Percentiles rank a stretch among this genome's conserved stretches.
These are phyloP conservation scores for Pseudodiploospora longispora DNA, from an alignment of 2,329 filamentous ascomycete genomes.

Conservation along the genomic window DNA sequence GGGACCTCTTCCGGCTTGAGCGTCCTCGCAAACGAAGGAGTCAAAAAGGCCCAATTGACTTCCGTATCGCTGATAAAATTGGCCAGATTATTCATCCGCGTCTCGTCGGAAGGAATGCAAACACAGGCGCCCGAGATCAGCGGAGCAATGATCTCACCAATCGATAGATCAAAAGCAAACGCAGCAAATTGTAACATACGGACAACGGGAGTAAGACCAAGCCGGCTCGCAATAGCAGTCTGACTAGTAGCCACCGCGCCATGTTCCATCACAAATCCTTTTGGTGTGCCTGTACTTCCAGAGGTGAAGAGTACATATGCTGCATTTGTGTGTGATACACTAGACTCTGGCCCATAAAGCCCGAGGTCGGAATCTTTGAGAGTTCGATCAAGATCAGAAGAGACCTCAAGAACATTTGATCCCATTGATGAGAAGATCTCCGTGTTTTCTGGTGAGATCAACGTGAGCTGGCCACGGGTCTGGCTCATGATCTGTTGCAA, in stretches of 20 bases:
- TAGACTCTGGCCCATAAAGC: too few species aligned
- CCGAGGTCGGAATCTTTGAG: too few species aligned
- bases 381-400: too few species aligned
- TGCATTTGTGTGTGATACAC: background rate
- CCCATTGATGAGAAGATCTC: too few species aligned
- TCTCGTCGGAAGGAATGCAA: conserved; percentile 10
- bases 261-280: conserved; percentile 15
- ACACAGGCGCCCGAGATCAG: conserved; percentile 9
- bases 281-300: conserved; percentile 17
- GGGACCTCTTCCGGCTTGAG: conserved; percentile 8
- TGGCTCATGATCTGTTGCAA: too few species aligned
- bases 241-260: conserved; percentile 1
- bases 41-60: conserved; percentile 8
- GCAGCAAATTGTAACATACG: background rate
- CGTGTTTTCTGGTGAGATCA: too few species aligned
- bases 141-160: conserved; percentile 10
- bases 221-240: background rate
- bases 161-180: conserved; percentile 11
- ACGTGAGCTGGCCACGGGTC: background rate
- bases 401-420: too few species aligned
- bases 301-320: conserved; percentile 16
- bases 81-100: conserved; percentile 5
- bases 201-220: background rate
- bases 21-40: conserved; percentile 9
- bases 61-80: conserved; percentile 5